These are phyloP conservation scores for Melastoma candidum DNA, from an alignment of 441 rosid species.

Conservation along the genomic window DNA sequence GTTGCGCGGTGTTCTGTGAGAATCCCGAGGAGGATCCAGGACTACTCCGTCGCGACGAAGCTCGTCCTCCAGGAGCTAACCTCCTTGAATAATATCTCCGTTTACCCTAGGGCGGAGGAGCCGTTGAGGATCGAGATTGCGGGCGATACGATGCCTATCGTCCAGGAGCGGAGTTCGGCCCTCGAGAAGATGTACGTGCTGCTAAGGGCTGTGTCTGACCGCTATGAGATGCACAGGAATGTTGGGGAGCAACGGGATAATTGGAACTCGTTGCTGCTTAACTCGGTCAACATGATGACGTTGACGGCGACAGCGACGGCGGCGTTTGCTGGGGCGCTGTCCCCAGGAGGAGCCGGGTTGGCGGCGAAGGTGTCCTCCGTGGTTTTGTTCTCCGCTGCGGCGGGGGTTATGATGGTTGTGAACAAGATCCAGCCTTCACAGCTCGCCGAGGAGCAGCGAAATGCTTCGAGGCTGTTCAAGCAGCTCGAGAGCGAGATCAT, in stretches of 20 bases:
- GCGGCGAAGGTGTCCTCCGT: constrained; percentile 22
- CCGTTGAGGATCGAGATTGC: too few relatives aligned
- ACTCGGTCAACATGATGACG: constrained; percentile 10
- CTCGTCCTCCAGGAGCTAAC: too few relatives aligned
- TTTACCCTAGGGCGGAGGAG: too few relatives aligned
- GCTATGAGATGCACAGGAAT: constrained; percentile 2
- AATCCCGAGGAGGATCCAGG: too few relatives aligned
- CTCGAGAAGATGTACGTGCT: too few relatives aligned
- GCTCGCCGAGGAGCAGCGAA: constrained; percentile 17
- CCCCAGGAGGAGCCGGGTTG: constrained; percentile 3
- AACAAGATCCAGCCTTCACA: constrained; percentile 16
- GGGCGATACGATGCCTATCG: too few relatives aligned
- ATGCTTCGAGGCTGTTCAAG: constrained; percentile 9
- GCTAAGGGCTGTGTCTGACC: too few relatives aligned
- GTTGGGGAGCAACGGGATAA: constrained; percentile 2
- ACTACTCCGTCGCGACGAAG: too few relatives aligned
- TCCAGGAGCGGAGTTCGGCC: too few relatives aligned
- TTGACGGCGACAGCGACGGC: background rate
- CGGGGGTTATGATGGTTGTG: constrained; percentile 8
- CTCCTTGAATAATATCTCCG: too few relatives aligned
- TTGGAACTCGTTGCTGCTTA: constrained; percentile 2
- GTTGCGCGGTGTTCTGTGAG: too few relatives aligned
- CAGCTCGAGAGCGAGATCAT: constrained; percentile 9
- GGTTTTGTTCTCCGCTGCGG: constrained; percentile 5
- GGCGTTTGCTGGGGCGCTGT: background rate